phyloP scores from a whole-genome alignment of 2,329 filamentous ascomycete genomes.

The Trichocomaceae sp. region DNA sequence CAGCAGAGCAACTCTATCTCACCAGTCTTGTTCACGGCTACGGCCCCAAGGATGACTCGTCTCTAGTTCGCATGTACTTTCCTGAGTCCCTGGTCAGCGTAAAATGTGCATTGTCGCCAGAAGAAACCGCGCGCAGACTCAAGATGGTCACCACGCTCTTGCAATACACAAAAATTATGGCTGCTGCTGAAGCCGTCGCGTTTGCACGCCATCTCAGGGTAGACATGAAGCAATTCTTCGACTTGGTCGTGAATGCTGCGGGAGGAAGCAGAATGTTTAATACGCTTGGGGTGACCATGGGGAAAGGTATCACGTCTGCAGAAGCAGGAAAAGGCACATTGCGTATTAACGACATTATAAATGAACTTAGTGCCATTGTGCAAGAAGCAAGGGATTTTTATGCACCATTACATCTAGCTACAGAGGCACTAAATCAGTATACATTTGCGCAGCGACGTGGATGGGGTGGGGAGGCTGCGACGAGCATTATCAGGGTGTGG shows the following conservation, averaged over 20 bases:
- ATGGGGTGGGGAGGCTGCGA: constrained; percentile 24
- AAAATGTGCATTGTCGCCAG: constrained; percentile 24
- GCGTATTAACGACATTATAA: constrained; percentile 32
- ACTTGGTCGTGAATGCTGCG: constrained; percentile 43
- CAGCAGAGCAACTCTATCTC: constrained; percentile 61
- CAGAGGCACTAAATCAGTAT: constrained; percentile 31
- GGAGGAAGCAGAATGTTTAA: constrained; percentile 43
- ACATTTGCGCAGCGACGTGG: constrained; percentile 28
- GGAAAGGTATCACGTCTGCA: constrained; percentile 23
- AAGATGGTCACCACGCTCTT: constrained; percentile 41
- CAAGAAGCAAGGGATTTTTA: constrained; percentile 37
- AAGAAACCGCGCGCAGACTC: constrained; percentile 29
- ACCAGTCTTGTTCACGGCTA: constrained; percentile 54
- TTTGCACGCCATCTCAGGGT: constrained; percentile 43
- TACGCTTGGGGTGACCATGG: constrained; percentile 33
- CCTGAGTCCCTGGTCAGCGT: constrained; percentile 36
- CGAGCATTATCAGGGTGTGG: constrained; percentile 30
- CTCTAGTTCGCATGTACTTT: constrained; percentile 50
- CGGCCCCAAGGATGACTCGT: constrained; percentile 49
- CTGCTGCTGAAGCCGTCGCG: constrained; percentile 43
- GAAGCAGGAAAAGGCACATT: constrained; percentile 27
- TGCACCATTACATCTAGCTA: constrained; percentile 34
- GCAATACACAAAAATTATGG: constrained; percentile 44
- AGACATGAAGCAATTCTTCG: constrained; percentile 41
- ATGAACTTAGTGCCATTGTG: constrained; percentile 36